Conservation (phyloP, 1,284 basidiomycete genomes). For the Boletus holoroseus region DNA sequence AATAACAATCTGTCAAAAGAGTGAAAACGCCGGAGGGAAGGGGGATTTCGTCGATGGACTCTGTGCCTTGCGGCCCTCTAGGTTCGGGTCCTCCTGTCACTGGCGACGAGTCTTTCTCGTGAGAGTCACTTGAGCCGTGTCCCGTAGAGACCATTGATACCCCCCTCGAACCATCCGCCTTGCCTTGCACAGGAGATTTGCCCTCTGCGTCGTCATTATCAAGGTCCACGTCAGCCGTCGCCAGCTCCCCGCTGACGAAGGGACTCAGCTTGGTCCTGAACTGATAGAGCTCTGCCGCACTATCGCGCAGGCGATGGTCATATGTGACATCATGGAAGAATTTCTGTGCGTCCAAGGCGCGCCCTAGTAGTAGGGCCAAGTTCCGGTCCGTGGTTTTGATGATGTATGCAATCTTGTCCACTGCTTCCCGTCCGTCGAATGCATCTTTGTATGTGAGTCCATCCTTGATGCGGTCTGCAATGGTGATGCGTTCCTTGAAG, state of each 20-base stretch:
- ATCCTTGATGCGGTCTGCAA: slow-evolving; percentile 85
- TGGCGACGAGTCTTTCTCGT: slow-evolving; percentile 40
- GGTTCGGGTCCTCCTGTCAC: slow-evolving; percentile 33
- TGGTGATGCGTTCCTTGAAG: slow-evolving; percentile 77
- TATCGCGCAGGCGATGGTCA: slow-evolving; percentile 92
- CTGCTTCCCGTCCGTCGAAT: slow-evolving; percentile 95
- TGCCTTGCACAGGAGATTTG: slow-evolving; percentile 33
- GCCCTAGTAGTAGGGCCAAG: slow-evolving; percentile 87
- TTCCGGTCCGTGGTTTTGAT: slow-evolving; percentile 98
- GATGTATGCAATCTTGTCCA: slow-evolving; percentile 94
- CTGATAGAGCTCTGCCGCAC: slow-evolving; percentile 86
- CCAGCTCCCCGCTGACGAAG: slow-evolving; percentile 71
- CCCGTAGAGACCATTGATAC: slow-evolving; percentile 35
- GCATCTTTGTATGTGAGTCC: slow-evolving; percentile 94
- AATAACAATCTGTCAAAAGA: slow-evolving; percentile 95
- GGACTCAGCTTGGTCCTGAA: slow-evolving; percentile 76
- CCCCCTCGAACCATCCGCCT: slow-evolving; percentile 18
- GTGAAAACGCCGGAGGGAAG: slow-evolving; percentile 96
- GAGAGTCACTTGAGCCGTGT: slow-evolving; percentile 40
- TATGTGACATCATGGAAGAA: slow-evolving; percentile 99
- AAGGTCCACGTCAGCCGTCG: slow-evolving; percentile 26
- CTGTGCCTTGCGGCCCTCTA: slow-evolving; percentile 42
- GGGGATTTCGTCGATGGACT: slow-evolving; percentile 56
- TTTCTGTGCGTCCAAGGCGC: slow-evolving; percentile 96
- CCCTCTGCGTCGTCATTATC: slow-evolving; percentile 30